Base-by-base conservation (phyloP, 2,329 filamentous ascomycete species). In the Ambrosiella xylebori region DNA sequence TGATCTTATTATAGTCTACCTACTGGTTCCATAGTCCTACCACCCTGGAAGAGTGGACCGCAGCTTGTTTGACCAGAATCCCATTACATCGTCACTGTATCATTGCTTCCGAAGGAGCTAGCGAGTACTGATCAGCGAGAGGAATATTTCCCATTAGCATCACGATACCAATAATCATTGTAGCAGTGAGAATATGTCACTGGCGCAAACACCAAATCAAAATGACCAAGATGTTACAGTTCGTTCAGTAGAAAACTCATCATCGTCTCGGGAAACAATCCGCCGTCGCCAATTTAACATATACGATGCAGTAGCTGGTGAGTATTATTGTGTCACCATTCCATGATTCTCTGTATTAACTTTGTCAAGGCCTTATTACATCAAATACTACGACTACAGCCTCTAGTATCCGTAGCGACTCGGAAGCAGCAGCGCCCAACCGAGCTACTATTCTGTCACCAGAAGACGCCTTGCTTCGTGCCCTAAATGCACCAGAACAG, bases 291-390 rank as follows among this genome's bases (percentile, higher is more conserved):
- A 69, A 41, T 74, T 77, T 45, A 86, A 76, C 17, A 69, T 89
- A 17, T 89, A 85, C 68, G 85, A 89, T 69, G 84, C 84, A 13
- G 82, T 87, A 57, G 83, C 84, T 64, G 83, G 84, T 84, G 66
- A 63, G 68, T 64, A 27, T n/a, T 17, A 41, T 12, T 41, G 44
- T 13, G 35, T 59, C 12, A 44, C 12, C 5, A 6, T 15, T 4
- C 40, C 7, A n/a, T 8, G 7, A 47, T 7, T 11, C 13, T 17
- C 41, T 13, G 49, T 41, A 54, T 12, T 35, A 50, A 36, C 47
- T 52, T 55, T 37, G n/a, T 12, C n/a, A 41, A 62, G 61, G 61
- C 13, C 56, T 56, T 12, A 39, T 58, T 47, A 57, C 12, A 54
- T 51, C 41, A 49, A 49, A 50, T n/a, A 54, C 37, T 41, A 19